phyloP scores from a whole-genome alignment of 2,329 filamentous ascomycete genomes.

The Phialemonium atrogriseum region DNA sequence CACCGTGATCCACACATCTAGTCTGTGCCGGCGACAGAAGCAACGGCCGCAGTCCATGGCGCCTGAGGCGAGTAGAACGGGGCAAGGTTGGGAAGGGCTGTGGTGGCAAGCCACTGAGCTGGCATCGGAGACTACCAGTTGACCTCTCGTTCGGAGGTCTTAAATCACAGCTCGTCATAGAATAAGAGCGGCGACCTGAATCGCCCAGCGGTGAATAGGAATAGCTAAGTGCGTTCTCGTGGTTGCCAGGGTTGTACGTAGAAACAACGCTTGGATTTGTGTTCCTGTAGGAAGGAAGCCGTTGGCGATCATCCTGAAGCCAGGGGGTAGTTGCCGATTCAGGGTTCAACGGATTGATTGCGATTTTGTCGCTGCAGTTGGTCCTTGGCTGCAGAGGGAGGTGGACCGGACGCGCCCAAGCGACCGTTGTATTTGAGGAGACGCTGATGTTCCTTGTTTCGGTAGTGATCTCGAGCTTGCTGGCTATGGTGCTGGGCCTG shows the following conservation, averaged over 20 bases:
- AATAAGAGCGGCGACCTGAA: slow-evolving; percentile 40
- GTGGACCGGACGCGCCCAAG: slow-evolving; percentile 16
- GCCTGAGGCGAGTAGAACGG: slow-evolving; percentile 46
- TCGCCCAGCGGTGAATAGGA: slow-evolving; percentile 35
- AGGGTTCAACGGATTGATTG: slow-evolving; percentile 18
- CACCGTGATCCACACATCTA: slow-evolving; percentile 38
- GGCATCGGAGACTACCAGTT: slow-evolving; percentile 38
- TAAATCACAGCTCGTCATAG: slow-evolving; percentile 44
- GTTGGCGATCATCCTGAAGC: slow-evolving; percentile 31
- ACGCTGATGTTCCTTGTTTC: slow-evolving; percentile 58
- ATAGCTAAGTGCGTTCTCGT: slow-evolving; percentile 33
- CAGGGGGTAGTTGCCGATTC: slow-evolving; percentile 22
- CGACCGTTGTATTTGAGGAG: slow-evolving; percentile 44
- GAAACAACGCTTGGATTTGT: slow-evolving; percentile 47
- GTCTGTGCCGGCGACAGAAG: slow-evolving; percentile 41
- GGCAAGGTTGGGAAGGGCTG: too few relatives aligned
- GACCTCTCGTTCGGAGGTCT: slow-evolving; percentile 36
- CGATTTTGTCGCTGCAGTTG: slow-evolving; percentile 19
- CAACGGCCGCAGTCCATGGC: slow-evolving; percentile 41
- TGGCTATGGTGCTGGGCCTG: slow-evolving; percentile 49
- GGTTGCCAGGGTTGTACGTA: slow-evolving; percentile 44
- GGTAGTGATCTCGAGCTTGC: slow-evolving; percentile 58
- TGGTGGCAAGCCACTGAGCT: slow-evolving; percentile 29
- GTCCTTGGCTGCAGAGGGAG: slow-evolving; percentile 15
- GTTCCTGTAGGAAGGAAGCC: slow-evolving; percentile 41